Percentiles rank a stretch among this genome's conserved stretches.
These are phyloP conservation scores for Sesbania bispinosa DNA, from an alignment of 306 rosid genomes.

Conservation along the genomic window DNA sequence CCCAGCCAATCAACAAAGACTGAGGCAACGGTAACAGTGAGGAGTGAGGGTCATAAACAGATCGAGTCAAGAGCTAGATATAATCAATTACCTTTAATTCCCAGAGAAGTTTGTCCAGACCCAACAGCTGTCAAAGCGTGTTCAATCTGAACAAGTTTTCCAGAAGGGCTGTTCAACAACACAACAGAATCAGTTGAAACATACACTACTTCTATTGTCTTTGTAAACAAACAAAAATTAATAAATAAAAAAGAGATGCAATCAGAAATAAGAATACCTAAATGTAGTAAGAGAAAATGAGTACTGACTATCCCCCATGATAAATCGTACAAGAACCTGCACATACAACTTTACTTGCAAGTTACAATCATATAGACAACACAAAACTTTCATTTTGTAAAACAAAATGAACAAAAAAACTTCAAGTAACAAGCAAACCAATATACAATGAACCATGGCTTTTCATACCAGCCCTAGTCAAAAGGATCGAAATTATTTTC, in stretches of 20 bases:
- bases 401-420: neutral
- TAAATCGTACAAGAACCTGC: constrained; percentile 22
- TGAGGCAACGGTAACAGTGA: neutral
- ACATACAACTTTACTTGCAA: neutral
- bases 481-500: neutral
- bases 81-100: constrained; percentile 70
- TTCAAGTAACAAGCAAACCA: neutral
- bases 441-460: too few species aligned
- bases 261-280: constrained; percentile 30
- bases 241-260: neutral
- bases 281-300: constrained; percentile 58
- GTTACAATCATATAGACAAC: neutral
- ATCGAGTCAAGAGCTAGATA: neutral
- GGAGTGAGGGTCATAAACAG: neutral
- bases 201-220: neutral
- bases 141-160: constrained; percentile 97
- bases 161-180: constrained; percentile 70
- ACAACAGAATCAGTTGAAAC: constrained; percentile 23
- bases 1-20: too few species aligned
- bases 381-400: too few species aligned
- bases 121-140: constrained; percentile 97
- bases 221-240: neutral
- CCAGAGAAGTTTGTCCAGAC: constrained; percentile 95
- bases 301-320: constrained; percentile 59
- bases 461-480: neutral